phyloP scores from a whole-genome alignment of 2,329 filamentous ascomycete species.

The Davidsoniella australis region DNA sequence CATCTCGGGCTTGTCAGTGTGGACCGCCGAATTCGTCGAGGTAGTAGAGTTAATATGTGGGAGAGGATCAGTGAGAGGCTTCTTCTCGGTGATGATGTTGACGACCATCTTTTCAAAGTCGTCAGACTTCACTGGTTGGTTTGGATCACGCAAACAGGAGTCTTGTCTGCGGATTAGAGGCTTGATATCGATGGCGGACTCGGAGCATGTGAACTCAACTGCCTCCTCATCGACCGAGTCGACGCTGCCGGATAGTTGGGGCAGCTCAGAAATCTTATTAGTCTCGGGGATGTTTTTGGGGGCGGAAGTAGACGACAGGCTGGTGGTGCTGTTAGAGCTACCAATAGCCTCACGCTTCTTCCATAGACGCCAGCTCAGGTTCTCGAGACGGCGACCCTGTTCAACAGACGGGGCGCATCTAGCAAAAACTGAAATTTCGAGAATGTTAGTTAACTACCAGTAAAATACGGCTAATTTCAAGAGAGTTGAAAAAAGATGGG shows the following conservation, averaged over 20 bases:
- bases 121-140: slow-evolving; percentile 50
- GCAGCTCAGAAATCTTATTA: slow-evolving; percentile 35
- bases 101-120: slow-evolving; percentile 89
- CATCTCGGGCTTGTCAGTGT: slow-evolving; percentile 17
- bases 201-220: slow-evolving; percentile 38
- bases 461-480: background rate
- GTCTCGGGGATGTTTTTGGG: slow-evolving; percentile 32
- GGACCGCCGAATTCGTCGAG: slow-evolving; percentile 12
- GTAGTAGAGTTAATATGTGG: slow-evolving; percentile 18
- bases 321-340: slow-evolving; percentile 35
- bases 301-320: slow-evolving; percentile 32
- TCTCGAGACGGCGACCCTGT: slow-evolving; percentile 81
- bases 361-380: slow-evolving; percentile 92
- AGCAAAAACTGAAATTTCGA: slow-evolving; percentile 53
- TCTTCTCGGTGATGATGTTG: slow-evolving; percentile 79
- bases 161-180: slow-evolving; percentile 56
- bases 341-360: slow-evolving; percentile 74
- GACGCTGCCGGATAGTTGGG: slow-evolving; percentile 60
- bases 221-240: slow-evolving; percentile 55
- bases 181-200: slow-evolving; percentile 40
- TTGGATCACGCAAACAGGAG: slow-evolving; percentile 41
- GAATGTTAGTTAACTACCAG: no score
- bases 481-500: background rate
- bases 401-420: slow-evolving; percentile 88
- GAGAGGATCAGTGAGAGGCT: slow-evolving; percentile 40